These are phyloP conservation scores for Orychophragmus violaceus DNA, from an alignment of 345 rosid species.

Conservation along the genomic window DNA sequence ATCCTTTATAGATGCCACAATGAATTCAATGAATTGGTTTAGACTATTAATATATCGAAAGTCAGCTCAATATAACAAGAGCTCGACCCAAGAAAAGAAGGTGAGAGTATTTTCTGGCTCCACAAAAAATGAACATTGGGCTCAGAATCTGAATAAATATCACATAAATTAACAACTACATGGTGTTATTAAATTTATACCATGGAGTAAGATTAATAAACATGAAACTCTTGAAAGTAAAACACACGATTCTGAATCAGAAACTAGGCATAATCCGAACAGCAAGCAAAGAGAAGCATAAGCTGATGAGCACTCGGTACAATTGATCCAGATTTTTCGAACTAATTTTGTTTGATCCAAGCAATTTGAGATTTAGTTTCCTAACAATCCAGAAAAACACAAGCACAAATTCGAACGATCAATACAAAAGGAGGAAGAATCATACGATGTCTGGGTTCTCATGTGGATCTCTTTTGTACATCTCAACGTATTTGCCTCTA, in stretches of 20 bases:
- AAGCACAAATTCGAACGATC: background rate
- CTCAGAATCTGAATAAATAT: background rate
- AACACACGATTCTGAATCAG: background rate
- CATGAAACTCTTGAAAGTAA: background rate
- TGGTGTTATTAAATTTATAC: background rate
- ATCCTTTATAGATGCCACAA: background rate
- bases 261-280: too few species aligned
- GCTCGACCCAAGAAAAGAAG: background rate
- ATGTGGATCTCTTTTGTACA: slow-evolving; percentile 93
- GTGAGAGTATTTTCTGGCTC: background rate
- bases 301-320: too few species aligned
- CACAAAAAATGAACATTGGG: background rate
- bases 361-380: background rate
- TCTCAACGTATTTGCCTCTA: slow-evolving; percentile 72
- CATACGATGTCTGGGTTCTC: slow-evolving; percentile 81
- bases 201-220: background rate
- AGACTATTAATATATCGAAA: too few species aligned
- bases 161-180: background rate
- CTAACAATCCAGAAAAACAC: background rate
- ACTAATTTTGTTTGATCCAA: too few species aligned
- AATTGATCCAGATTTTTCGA: background rate
- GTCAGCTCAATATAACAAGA: background rate
- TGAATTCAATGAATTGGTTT: background rate
- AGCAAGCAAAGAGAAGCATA: too few species aligned
- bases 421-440: background rate